phyloP scores from a whole-genome alignment of 1,284 basidiomycete genomes.

The Microbotryum lychnidis-dioicae region DNA sequence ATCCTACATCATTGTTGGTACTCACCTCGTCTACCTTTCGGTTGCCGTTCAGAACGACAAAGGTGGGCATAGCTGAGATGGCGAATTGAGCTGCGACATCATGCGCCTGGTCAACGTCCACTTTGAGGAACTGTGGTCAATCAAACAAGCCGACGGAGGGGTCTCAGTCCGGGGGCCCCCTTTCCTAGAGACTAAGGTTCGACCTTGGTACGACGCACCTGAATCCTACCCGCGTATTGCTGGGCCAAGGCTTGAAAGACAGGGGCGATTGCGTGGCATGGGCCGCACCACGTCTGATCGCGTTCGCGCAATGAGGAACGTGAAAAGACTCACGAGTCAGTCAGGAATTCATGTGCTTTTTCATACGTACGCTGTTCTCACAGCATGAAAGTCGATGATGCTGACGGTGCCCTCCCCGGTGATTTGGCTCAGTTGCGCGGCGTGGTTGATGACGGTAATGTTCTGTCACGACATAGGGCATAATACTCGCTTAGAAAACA shows the following conservation, averaged over 20 bases:
- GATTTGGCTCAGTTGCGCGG: background rate
- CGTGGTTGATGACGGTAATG: constrained; percentile 2
- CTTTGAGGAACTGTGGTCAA: constrained; percentile 29
- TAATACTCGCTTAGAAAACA: too few species aligned
- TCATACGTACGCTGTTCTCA: background rate
- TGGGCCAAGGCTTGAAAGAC: constrained; percentile 22
- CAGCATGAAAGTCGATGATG: constrained; percentile 27
- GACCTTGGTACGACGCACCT: constrained; percentile 3
- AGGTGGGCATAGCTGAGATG: constrained; percentile 31
- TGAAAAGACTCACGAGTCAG: too few species aligned
- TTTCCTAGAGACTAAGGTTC: background rate
- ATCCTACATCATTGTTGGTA: too few species aligned
- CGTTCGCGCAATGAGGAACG: too few species aligned
- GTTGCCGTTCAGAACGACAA: constrained; percentile 12
- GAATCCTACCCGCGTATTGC: constrained; percentile 14
- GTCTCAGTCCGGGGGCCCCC: background rate
- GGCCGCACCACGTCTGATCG: background rate
- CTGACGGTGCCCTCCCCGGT: background rate
- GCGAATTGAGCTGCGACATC: constrained; percentile 27
- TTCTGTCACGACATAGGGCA: too few species aligned
- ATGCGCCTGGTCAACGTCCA: constrained; percentile 31
- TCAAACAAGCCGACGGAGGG: background rate
- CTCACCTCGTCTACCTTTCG: constrained; percentile 24
- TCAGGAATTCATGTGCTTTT: too few species aligned
- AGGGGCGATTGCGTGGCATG: constrained; percentile 24